Evolutionary conservation across 805 yeast species (phyloP).

Genomic region (Yarrowia divulgata): DNA sequence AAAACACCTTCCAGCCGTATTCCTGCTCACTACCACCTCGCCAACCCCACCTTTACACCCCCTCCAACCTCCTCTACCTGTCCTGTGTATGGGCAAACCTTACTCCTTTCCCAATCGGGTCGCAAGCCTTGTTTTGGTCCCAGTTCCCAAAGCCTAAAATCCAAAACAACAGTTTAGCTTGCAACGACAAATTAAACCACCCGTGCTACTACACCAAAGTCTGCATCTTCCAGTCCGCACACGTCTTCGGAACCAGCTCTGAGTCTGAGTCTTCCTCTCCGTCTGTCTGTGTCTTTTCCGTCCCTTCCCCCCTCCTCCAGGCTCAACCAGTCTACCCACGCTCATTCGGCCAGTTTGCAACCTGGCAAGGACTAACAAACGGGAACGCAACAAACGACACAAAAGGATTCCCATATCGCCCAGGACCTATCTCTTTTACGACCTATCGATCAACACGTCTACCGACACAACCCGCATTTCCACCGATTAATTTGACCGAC

Average conservation of each 20-base stretch:
- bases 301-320: slow-evolving; percentile 8
- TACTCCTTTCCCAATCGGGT: slow-evolving; percentile 38
- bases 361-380: slow-evolving; percentile 14
- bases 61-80: background rate
- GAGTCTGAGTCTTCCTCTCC: background rate
- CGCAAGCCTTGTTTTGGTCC: slow-evolving; percentile 37
- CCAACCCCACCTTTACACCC: background rate
- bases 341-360: slow-evolving; percentile 34
- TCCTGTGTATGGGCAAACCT: slow-evolving; percentile 9
- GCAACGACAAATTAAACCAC: slow-evolving; percentile 18
- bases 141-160: slow-evolving; percentile 17
- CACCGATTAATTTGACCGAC: no score
- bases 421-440: background rate
- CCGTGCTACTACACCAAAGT: slow-evolving; percentile 2
- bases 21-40: background rate
- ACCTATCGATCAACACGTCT: no score
- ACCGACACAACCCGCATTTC: background rate
- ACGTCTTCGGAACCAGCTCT: background rate
- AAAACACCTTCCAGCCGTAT: background rate
- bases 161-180: slow-evolving; percentile 27
- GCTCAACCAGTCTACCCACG: slow-evolving; percentile 26
- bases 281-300: slow-evolving; percentile 1
- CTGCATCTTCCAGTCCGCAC: background rate
- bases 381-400: background rate
- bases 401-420: no score